Conservation (phyloP, 2,329 filamentous ascomycete genomes). For the Spiromastix sp. region DNA sequence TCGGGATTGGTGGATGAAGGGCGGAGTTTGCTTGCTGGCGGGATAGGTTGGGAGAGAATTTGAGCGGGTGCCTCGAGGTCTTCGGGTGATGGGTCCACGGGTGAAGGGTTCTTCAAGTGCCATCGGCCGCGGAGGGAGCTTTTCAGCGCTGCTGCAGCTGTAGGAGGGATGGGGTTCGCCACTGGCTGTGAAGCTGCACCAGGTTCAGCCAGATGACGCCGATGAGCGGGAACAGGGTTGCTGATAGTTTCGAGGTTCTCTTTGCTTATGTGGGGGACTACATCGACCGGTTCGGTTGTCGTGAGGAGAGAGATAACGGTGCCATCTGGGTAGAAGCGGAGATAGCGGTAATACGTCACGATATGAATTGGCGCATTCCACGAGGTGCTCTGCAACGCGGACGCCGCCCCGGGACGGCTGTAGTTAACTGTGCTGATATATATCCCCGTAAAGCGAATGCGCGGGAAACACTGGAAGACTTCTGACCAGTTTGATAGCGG, state of each 20-base stretch:
- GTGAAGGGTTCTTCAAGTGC: conserved; percentile 50
- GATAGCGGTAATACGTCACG: conserved; percentile 94
- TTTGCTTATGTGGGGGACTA: conserved; percentile 72
- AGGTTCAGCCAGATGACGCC: conserved; percentile 22
- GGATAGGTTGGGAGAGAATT: conserved; percentile 5
- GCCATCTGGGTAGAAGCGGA: conserved; percentile 89
- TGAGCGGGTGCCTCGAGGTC: background rate
- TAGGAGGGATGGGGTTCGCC: conserved; percentile 24
- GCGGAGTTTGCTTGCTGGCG: conserved; percentile 11
- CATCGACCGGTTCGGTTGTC: conserved; percentile 70
- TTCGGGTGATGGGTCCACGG: conserved; percentile 12
- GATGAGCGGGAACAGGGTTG: conserved; percentile 19
- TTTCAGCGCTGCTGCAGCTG: conserved; percentile 51
- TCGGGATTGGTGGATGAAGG: conserved; percentile 6
- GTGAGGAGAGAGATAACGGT: conserved; percentile 70
- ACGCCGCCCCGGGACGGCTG: conserved; percentile 66
- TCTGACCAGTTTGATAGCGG: conserved; percentile 44
- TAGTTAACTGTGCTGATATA: conserved; percentile 98
- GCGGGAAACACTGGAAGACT: conserved; percentile 74
- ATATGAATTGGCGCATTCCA: conserved; percentile 84
- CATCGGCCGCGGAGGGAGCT: conserved; percentile 57
- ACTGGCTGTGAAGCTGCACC: conserved; percentile 16
- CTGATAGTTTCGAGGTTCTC: conserved; percentile 47
- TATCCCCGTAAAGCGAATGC: conserved; percentile 86
- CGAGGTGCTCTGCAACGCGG: conserved; percentile 53